Percentiles rank a stretch among this genome's conserved stretches.
Conservation (phyloP, 176 grass and related monocot species). For the Puya raimondii region DNA sequence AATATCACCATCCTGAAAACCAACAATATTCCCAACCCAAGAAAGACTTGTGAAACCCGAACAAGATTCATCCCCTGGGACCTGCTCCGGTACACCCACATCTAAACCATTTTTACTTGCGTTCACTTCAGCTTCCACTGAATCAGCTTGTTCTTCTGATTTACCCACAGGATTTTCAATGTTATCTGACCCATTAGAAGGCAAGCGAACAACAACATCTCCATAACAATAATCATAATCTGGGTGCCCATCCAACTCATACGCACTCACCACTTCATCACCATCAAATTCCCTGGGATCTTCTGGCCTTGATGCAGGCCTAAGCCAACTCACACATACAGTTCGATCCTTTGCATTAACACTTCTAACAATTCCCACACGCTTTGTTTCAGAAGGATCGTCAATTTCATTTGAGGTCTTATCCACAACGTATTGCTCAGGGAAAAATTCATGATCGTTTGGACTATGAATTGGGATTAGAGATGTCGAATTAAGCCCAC, state of each 20-base stretch:
- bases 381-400: conserved; percentile 27
- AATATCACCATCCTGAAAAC: conserved; percentile 54
- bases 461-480: conserved; percentile 62
- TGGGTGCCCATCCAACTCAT: conserved; percentile 77
- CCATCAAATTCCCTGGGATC: conserved; percentile 26
- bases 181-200: conserved; percentile 19
- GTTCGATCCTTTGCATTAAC: conserved; percentile 71
- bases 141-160: background rate
- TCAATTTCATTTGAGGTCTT: conserved; percentile 33
- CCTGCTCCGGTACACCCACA: background rate
- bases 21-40: conserved; percentile 74
- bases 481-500: conserved; percentile 47
- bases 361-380: conserved; percentile 57
- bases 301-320: conserved; percentile 13
- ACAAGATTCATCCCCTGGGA: conserved; percentile 20
- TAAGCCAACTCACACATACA: conserved; percentile 71
- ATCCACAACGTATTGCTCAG: conserved; percentile 74
- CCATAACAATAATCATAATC: conserved; percentile 72
- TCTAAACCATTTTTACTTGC: conserved; percentile 36
- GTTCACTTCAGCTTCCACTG: background rate
- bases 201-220: conserved; percentile 58
- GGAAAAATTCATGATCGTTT: conserved; percentile 96
- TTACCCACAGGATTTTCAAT: background rate
- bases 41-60: conserved; percentile 45
- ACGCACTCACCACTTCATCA: conserved; percentile 75